Evolutionary conservation across 1,284 basidiomycete species (phyloP), one percentile per base, ranked within the genome.

Genomic region (Moesziomyces sp.): DNA sequence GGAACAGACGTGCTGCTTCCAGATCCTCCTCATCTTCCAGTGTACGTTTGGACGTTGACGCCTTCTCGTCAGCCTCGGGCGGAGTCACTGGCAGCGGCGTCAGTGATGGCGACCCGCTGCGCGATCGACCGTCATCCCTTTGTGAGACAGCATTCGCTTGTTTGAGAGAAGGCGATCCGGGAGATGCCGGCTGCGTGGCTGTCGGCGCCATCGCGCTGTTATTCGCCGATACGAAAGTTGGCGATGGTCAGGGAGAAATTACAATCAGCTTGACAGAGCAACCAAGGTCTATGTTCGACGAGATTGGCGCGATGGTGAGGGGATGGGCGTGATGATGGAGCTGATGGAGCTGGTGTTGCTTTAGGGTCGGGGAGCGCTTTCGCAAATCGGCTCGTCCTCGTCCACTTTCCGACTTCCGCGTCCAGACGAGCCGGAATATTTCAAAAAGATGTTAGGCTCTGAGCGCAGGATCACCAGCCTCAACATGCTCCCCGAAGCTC

Each of bases 41-140:
- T 14, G 64, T 74, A 10, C 60, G 53, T 55, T 74, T 68, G 8
- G 65, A 68, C 0, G 65, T 68, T 2, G 71, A 74, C 14, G 58
- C 58, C 3, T 7, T 11, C 3, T 55, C 35, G 14, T 38, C 26
- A 1, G 38, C 21, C 10, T 69, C 66, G 26, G 51, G 18, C 0
- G 66, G 66, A 0, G 66, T 62, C 23, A 44, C 21, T 5, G 66
- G 56, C 1, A 53, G 56, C 1, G 53, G 28, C 5, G 58, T 52
- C 16, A 52, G 46, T 16, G 33, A 40, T 8, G 53, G 44, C 5
- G 65, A 54, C 6, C 38, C 44, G 8, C 21, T 14, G 14, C 21
- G 21, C 6, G 21, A 23, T 18, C 43, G 10, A 11, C 10, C 13
- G 43, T 9, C 21, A 13, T 10, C 33, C 16, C 30, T 50, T 49